phyloP scores from a whole-genome alignment of 1,284 basidiomycete genomes.

The Cryptococcus sp. region DNA sequence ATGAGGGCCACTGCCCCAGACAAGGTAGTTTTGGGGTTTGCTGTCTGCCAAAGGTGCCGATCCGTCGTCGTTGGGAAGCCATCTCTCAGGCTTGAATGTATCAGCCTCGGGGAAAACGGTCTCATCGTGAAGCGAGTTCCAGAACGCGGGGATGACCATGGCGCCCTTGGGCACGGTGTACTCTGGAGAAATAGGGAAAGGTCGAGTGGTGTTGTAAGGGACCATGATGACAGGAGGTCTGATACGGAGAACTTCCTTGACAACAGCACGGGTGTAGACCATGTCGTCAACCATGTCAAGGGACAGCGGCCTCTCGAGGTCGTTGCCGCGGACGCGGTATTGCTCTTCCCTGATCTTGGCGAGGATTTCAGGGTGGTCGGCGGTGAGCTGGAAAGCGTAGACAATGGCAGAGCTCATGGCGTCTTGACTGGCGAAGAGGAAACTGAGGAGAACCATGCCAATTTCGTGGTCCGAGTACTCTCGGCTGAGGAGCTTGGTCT shows the following conservation, averaged over 20 bases:
- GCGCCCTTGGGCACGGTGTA: constrained; percentile 89
- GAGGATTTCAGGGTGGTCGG: constrained; percentile 86
- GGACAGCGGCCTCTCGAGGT: constrained; percentile 77
- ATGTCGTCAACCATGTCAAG: constrained; percentile 89
- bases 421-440: constrained; percentile 97
- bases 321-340: constrained; percentile 74
- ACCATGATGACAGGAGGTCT: constrained; percentile 95
- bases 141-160: constrained; percentile 98
- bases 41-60: constrained; percentile 64
- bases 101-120: constrained; percentile 86
- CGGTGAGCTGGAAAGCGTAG: constrained; percentile 93
- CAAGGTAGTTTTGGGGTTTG: constrained; percentile 92
- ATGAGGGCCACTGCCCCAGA: constrained; percentile 92
- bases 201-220: constrained; percentile 84
- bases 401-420: constrained; percentile 89
- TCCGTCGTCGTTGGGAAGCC: constrained; percentile 78
- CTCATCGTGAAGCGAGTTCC: constrained; percentile 88
- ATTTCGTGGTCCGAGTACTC: constrained; percentile 95
- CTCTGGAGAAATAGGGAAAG: constrained; percentile 85
- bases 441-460: constrained; percentile 92
- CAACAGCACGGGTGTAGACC: constrained; percentile 86
- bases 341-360: constrained; percentile 92
- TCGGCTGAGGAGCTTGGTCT: constrained; percentile 56
- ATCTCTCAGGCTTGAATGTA: constrained; percentile 81
- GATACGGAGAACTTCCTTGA: constrained; percentile 88